Evolutionary conservation across 495 filamentous ascomycete genomes (phyloP).

Genomic region (Penicillium pancosmium): DNA sequence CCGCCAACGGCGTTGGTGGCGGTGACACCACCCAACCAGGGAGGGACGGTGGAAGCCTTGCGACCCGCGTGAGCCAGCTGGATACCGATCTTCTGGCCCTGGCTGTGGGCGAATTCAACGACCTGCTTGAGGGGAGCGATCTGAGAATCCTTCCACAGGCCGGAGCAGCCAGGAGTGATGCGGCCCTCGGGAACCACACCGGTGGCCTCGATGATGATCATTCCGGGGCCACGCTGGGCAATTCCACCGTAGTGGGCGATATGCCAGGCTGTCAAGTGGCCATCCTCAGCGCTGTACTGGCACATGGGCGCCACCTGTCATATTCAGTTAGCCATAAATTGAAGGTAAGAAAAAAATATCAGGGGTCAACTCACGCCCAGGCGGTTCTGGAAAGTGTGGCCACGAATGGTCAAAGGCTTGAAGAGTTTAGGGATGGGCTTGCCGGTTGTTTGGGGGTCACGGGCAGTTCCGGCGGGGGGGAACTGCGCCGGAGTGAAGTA

Average conservation of each 20-base stretch:
- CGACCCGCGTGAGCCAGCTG: constrained; percentile 78
- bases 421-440: constrained; percentile 69
- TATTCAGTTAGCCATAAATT: too few species aligned
- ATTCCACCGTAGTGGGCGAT: constrained; percentile 60
- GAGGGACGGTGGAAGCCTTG: constrained; percentile 70
- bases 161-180: constrained; percentile 72
- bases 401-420: constrained; percentile 61
- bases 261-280: constrained; percentile 66
- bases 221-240: constrained; percentile 65
- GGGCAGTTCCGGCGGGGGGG: constrained; percentile 66
- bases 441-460: constrained; percentile 59
- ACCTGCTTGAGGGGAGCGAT: constrained; percentile 62
- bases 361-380: constrained; percentile 48
- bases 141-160: constrained; percentile 76
- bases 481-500: constrained; percentile 71
- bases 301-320: constrained; percentile 60
- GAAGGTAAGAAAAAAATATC: neutral
- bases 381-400: constrained; percentile 62
- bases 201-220: constrained; percentile 74
- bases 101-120: constrained; percentile 71
- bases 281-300: constrained; percentile 69
- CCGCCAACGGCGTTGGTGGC: constrained; percentile 61
- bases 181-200: constrained; percentile 71
- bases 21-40: constrained; percentile 58
- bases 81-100: constrained; percentile 71